These are phyloP conservation scores for Phytopythium mirpurense DNA, from an alignment of 352 stramenopile genomes.

Conservation along the genomic window DNA sequence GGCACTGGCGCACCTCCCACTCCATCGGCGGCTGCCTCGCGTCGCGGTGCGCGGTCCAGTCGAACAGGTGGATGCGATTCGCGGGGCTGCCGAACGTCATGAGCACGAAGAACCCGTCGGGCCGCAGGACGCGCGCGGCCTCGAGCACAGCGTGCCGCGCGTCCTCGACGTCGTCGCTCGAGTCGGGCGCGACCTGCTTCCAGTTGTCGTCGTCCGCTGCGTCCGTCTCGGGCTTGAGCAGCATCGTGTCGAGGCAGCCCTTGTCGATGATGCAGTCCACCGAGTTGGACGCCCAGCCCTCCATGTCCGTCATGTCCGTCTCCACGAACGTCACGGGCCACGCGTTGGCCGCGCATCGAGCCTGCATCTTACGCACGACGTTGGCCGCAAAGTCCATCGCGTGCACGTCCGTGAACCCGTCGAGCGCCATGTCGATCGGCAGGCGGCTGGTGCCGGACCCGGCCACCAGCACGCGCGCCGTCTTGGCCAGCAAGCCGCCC, in stretches of 20 bases:
- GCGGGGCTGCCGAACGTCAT: slow-evolving; percentile 43
- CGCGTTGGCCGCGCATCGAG: slow-evolving; percentile 18
- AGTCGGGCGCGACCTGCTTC: slow-evolving; percentile 35
- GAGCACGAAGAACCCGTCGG: slow-evolving; percentile 32
- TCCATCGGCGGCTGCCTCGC: slow-evolving; percentile 13
- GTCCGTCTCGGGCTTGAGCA: slow-evolving; percentile 44
- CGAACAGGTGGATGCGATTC: slow-evolving; percentile 48
- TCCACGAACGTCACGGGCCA: slow-evolving; percentile 36
- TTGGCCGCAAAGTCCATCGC: slow-evolving; percentile 52
- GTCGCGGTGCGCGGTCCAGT: slow-evolving; percentile 22
- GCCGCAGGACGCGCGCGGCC: slow-evolving; percentile 33
- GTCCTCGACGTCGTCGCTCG: slow-evolving; percentile 31
- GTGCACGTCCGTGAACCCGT: slow-evolving; percentile 38
- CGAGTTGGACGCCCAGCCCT: slow-evolving; percentile 22
- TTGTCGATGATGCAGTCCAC: slow-evolving; percentile 55
- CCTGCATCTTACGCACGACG: slow-evolving; percentile 46
- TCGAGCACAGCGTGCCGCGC: slow-evolving; percentile 32
- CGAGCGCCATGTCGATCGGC: slow-evolving; percentile 37
- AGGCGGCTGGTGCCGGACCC: slow-evolving; percentile 47
- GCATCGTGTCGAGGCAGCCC: slow-evolving; percentile 52
- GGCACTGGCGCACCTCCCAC: slow-evolving; percentile 50
- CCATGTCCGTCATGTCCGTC: slow-evolving; percentile 44
- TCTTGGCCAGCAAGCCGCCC: slow-evolving; percentile 25
- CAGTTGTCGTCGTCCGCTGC: slow-evolving; percentile 29
- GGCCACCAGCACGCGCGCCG: slow-evolving; percentile 24